phyloP scores from a whole-genome alignment of 805 yeast species.

The Jamesozyma lodderae region DNA sequence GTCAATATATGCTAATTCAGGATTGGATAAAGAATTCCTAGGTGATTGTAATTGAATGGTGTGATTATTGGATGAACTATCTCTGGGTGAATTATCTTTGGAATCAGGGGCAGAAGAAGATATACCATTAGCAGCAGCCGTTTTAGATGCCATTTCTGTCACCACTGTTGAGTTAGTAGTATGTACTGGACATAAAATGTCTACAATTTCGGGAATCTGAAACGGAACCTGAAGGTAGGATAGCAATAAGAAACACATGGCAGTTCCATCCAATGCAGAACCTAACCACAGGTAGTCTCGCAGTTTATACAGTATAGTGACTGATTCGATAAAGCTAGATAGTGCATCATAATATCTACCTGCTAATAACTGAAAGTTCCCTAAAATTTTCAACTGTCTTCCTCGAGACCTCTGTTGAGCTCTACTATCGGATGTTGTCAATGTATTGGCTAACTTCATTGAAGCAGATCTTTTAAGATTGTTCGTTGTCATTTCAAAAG shows the following conservation, averaged over 20 bases:
- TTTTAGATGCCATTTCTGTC: constrained; percentile 3
- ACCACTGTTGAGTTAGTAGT: not conserved
- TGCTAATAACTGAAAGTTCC: constrained; percentile 66
- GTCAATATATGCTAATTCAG: constrained; percentile 5
- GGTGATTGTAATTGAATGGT: constrained; percentile 39
- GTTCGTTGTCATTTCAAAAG: constrained; percentile 30
- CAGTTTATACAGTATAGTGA: constrained; percentile 44
- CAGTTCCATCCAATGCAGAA: constrained; percentile 75
- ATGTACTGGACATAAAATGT: constrained; percentile 26
- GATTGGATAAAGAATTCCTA: constrained; percentile 34
- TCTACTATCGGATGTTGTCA: constrained; percentile 28
- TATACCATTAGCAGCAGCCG: too few species aligned
- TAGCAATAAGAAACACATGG: constrained; percentile 53
- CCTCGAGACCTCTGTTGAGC: constrained; percentile 49
- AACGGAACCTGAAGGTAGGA: constrained; percentile 38
- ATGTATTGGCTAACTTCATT: constrained; percentile 26
- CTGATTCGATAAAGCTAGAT: constrained; percentile 65
- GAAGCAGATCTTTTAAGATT: constrained; percentile 28
- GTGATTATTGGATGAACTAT: constrained; percentile 27
- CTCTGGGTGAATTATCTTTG: constrained; percentile 11
- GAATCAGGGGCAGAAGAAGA: not conserved
- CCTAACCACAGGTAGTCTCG: constrained; percentile 85
- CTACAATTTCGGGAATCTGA: constrained; percentile 27
- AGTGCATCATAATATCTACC: constrained; percentile 72
- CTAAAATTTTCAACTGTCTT: constrained; percentile 66